A percentile compares a stretch with the other conserved stretches of the same genome.
These are phyloP conservation scores for Penicillium sp. DNA, from an alignment of 2,329 filamentous ascomycete species.

Conservation along the genomic window DNA sequence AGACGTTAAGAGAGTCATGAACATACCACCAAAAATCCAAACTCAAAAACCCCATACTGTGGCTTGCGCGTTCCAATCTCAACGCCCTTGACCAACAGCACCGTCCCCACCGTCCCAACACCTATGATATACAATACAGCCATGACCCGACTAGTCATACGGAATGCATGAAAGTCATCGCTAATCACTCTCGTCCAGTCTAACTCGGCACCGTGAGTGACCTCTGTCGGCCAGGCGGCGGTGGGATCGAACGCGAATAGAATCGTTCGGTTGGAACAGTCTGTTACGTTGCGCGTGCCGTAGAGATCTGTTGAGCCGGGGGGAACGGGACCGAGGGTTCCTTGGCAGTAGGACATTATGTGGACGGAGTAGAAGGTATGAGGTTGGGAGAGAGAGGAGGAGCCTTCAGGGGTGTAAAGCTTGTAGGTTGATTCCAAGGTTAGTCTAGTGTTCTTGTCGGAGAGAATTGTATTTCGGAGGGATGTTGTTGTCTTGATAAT, in stretches of 20 bases:
- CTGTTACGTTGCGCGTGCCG: conserved; percentile 53
- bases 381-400: conserved; percentile 53
- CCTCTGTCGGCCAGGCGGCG: conserved; percentile 52
- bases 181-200: conserved; percentile 62
- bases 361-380: conserved; percentile 66
- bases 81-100: conserved; percentile 52
- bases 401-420: conserved; percentile 42
- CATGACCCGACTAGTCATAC: conserved; percentile 54
- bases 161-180: conserved; percentile 56
- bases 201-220: conserved; percentile 54
- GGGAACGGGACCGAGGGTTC: conserved; percentile 42
- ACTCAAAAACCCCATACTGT: conserved; percentile 55
- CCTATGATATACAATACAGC: conserved; percentile 65
- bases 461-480: too few relatives aligned
- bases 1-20: too few relatives aligned
- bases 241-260: conserved; percentile 63
- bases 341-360: conserved; percentile 63
- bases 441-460: not conserved
- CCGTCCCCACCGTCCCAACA: conserved; percentile 56
- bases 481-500: too few relatives aligned
- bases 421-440: conserved; percentile 26
- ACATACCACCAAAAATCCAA: conserved; percentile 51
- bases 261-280: conserved; percentile 58
- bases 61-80: conserved; percentile 52
- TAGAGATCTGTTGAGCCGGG: conserved; percentile 42